Evolutionary conservation across 192 early-diverging fungal species (phyloP).

Genomic region (Backusella liffmaniae): DNA sequence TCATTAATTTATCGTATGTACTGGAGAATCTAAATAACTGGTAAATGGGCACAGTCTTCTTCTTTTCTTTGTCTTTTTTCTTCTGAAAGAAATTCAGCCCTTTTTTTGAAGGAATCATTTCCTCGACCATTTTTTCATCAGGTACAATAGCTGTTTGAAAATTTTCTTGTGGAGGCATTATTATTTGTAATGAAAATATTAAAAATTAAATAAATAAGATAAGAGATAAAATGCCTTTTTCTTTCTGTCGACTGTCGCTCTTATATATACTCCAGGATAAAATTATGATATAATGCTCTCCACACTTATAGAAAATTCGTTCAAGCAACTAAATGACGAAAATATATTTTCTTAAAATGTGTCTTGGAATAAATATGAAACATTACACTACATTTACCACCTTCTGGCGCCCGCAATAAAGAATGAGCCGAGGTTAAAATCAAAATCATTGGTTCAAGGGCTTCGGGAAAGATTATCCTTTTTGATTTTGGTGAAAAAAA

Average conservation of each 20-base stretch:
- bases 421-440: background rate
- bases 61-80: constrained; percentile 36
- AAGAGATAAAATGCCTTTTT: background rate
- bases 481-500: background rate
- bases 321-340: background rate
- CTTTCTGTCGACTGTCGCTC: background rate
- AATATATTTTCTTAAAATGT: background rate
- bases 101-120: background rate
- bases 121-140: background rate
- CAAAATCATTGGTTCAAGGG: background rate
- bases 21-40: constrained; percentile 66
- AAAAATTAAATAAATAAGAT: background rate
- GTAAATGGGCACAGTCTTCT: constrained; percentile 49
- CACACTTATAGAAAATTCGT: background rate
- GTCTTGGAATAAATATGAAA: background rate
- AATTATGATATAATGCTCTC: background rate
- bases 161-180: background rate
- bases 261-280: background rate
- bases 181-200: background rate
- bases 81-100: background rate
- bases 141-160: background rate
- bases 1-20: background rate
- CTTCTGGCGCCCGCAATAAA: background rate
- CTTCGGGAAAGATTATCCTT: background rate
- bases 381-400: background rate